Evolutionary conservation across 257 asterid species (phyloP), one percentile per base, ranked within the genome.

Genomic region (Cynanchum wilfordii): DNA sequence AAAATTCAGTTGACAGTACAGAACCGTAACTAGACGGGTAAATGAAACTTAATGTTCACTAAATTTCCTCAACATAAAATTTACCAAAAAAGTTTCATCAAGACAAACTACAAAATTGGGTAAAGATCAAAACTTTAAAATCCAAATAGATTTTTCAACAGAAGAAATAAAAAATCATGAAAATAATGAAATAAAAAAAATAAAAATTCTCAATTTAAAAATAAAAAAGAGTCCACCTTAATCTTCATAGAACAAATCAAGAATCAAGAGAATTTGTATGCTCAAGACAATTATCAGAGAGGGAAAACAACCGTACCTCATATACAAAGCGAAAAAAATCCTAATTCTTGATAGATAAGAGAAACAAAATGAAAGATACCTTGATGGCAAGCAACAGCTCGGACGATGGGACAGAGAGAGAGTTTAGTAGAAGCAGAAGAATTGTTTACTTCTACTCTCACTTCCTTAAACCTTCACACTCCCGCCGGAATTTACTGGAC

Each of bases 391-490:
- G 74, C 51, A 66, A 77, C 54, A 58, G 11, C 47, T 1, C 27
- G 29, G 52, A 73, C 66, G 30, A 19, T 45, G 57, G 40, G 25
- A 69, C 19, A 73, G 55, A 69, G 50, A 70, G 44, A 79, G 71
- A 74, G 90, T 90, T 89, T 79, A 92, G 91, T 90, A 87, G 85
- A 89, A 87, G 96, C 77, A 81, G 89, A 89, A 91, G 71, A 89
- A 89, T 79, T 75, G 90, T 65, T 93, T 86, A 76, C 98, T 81
- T 91, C 86, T 82, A 90, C 97, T 88, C 98, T 83, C 86, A 79
- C 95, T 90, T 86, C 89, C 78, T 78, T 73, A 33, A 71, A 29
- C 79, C 93, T 85, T 79, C 86, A 69, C 90, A 69, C 90, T 81
- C 84, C 84, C 93, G 92, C 89, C 90, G 87, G 85, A 81, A 83